A percentile compares a stretch with the other conserved stretches of the same genome.
These are phyloP conservation scores for Diutina rugosa DNA, from an alignment of 1,139 yeast species.

Conservation along the genomic window DNA sequence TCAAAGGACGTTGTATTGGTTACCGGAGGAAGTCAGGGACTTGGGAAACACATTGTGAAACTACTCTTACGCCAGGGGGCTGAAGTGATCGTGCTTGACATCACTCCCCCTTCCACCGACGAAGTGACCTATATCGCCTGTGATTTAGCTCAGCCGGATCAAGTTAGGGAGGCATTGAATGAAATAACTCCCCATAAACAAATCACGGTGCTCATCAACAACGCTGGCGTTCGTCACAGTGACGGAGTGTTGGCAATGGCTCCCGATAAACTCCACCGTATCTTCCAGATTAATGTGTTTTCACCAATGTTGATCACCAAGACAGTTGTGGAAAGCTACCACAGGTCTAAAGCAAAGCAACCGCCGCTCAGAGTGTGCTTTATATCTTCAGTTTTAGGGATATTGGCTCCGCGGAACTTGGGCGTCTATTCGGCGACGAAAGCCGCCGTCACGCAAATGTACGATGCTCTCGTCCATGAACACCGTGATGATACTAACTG, in stretches of 20 bases:
- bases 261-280: conserved; percentile 15
- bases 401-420: conserved; percentile 55
- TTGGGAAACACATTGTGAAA: conserved; percentile 36
- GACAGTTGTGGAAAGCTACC: conserved; percentile 21
- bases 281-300: conserved; percentile 43
- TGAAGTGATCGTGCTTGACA: conserved; percentile 16
- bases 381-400: conserved; percentile 59
- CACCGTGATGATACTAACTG: conserved; percentile 10
- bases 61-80: conserved; percentile 19
- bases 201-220: conserved; percentile 50
- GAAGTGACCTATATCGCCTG: not conserved
- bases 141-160: not conserved
- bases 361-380: conserved; percentile 34
- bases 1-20: conserved; percentile 29
- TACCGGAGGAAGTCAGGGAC: conserved; percentile 57
- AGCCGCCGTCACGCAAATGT: conserved; percentile 45
- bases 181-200: conserved; percentile 9
- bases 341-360: conserved; percentile 2
- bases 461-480: conserved; percentile 48
- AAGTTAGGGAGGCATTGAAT: not conserved
- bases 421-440: conserved; percentile 57
- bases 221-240: conserved; percentile 59
- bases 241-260: conserved; percentile 26
- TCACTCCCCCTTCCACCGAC: not conserved
- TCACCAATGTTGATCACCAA: conserved; percentile 42